Percentiles rank a stretch among this genome's conserved stretches.
Conservation (phyloP, 78 protist species). For the Cavenderia fasciculata region DNA sequence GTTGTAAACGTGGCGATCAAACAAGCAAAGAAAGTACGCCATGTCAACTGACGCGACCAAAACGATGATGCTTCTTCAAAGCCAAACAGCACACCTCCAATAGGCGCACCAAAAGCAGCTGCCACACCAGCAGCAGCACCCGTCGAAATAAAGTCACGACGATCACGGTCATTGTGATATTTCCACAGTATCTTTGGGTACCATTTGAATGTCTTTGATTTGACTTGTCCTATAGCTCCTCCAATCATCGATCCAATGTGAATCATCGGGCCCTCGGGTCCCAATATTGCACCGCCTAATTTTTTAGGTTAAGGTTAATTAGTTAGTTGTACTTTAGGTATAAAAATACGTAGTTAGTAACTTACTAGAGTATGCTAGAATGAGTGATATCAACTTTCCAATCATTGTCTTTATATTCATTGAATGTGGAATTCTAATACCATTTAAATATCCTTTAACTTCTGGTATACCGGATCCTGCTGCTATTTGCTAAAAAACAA, state of each 20-base stretch:
- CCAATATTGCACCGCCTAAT: too few relatives aligned
- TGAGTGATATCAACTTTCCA: conserved; percentile 79
- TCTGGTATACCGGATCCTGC: conserved; percentile 94
- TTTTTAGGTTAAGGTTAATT: too few relatives aligned
- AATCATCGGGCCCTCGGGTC: conserved; percentile 95
- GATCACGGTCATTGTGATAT: conserved; percentile 80
- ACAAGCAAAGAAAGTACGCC: conserved; percentile 92
- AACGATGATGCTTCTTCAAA: conserved; percentile 91
- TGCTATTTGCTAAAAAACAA: conserved; percentile 77
- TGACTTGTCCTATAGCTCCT: conserved; percentile 90
- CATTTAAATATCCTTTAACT: conserved; percentile 93
- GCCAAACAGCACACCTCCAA: conserved; percentile 91
- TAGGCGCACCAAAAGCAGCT: conserved; percentile 97
- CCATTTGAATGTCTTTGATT: conserved; percentile 71
- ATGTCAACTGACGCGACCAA: conserved; percentile 90
- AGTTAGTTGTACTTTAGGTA: too few relatives aligned
- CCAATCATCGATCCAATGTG: conserved; percentile 91
- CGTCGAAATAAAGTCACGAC: conserved; percentile 88
- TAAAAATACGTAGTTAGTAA: too few relatives aligned
- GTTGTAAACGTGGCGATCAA: conserved; percentile 82
- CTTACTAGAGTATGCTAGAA: conserved; percentile 79
- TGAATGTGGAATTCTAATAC: conserved; percentile 88
- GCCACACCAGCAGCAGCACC: conserved; percentile 98
- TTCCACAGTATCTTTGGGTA: conserved; percentile 66
- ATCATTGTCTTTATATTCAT: conserved; percentile 85